phyloP scores from a whole-genome alignment of 2,329 filamentous ascomycete genomes.

The Pseudogymnoascus sp. region DNA sequence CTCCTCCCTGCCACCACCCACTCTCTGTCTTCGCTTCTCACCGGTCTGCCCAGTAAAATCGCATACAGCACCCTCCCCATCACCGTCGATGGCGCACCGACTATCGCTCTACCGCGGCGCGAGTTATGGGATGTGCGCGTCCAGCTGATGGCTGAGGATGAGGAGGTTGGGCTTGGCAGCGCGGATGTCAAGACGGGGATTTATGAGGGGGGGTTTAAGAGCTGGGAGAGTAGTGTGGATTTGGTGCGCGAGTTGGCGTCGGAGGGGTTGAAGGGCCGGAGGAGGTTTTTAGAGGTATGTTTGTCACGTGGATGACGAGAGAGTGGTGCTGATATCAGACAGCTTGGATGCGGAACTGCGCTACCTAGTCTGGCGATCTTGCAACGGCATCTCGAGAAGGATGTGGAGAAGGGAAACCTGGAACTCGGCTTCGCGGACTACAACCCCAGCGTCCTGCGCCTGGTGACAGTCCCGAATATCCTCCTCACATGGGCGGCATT shows the following conservation, averaged over 20 bases:
- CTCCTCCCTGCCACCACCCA: constrained; percentile 47
- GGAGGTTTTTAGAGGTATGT: constrained; percentile 25
- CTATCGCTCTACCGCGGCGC: constrained; percentile 55
- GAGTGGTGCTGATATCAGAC: constrained; percentile 13
- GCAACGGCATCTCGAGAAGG: constrained; percentile 40
- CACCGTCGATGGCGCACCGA: constrained; percentile 46
- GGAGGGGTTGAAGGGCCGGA: constrained; percentile 9
- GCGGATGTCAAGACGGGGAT: constrained; percentile 73
- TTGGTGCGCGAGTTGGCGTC: constrained; percentile 57
- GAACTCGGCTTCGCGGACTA: constrained; percentile 68
- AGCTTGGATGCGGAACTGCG: constrained; percentile 73
- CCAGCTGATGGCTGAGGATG: constrained; percentile 69
- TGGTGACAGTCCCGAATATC: constrained; percentile 73
- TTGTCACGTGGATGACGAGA: constrained; percentile 9
- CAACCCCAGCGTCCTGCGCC: constrained; percentile 66
- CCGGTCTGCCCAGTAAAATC: constrained; percentile 61
- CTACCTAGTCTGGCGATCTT: constrained; percentile 65
- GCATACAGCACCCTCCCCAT: constrained; percentile 57
- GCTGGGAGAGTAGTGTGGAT: constrained; percentile 79
- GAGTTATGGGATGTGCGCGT: constrained; percentile 76
- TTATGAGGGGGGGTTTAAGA: constrained; percentile 84
- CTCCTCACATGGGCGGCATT: constrained; percentile 52
- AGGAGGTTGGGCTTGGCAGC: constrained; percentile 39
- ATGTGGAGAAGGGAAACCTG: constrained; percentile 25
- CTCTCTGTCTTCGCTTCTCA: constrained; percentile 42